Percentiles rank a stretch among this genome's conserved stretches.
phyloP scores from a whole-genome alignment of 495 filamentous ascomycete genomes.

The Apodospora peruviana region DNA sequence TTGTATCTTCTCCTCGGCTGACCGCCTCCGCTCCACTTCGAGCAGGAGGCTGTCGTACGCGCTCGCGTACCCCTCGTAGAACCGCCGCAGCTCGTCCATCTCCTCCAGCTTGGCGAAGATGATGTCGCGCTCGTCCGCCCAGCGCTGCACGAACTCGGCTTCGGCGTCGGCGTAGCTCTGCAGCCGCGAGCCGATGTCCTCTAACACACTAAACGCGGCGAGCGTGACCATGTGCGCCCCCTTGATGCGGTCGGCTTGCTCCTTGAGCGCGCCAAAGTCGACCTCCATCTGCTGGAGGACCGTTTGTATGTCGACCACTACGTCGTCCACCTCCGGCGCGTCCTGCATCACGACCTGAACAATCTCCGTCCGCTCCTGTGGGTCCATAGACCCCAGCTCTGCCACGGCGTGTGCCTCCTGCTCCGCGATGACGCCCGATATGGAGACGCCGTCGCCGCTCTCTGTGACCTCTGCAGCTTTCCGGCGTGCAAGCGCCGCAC shows the following conservation, averaged over 20 bases:
- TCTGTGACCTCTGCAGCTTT: conserved; percentile 50
- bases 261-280: conserved; percentile 51
- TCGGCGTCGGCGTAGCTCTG: conserved; percentile 64
- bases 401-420: conserved; percentile 52
- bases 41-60: conserved; percentile 81
- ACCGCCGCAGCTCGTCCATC: conserved; percentile 63
- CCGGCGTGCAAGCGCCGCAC: conserved; percentile 61
- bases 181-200: conserved; percentile 59
- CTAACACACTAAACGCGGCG: conserved; percentile 59
- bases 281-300: conserved; percentile 71
- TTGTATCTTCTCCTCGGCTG: conserved; percentile 65
- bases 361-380: conserved; percentile 76
- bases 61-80: conserved; percentile 78
- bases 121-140: conserved; percentile 66
- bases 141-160: conserved; percentile 63
- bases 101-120: conserved; percentile 65
- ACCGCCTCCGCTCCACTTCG: conserved; percentile 69
- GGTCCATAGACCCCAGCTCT: conserved; percentile 63
- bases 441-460: conserved; percentile 54
- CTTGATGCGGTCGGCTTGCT: conserved; percentile 51
- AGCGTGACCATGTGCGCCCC: conserved; percentile 43
- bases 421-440: conserved; percentile 52
- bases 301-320: conserved; percentile 76
- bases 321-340: conserved; percentile 81
- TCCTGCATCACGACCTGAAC: conserved; percentile 77